Base-by-base conservation (phyloP, 257 asterid genomes). In the Euphrasia confusa region DNA sequence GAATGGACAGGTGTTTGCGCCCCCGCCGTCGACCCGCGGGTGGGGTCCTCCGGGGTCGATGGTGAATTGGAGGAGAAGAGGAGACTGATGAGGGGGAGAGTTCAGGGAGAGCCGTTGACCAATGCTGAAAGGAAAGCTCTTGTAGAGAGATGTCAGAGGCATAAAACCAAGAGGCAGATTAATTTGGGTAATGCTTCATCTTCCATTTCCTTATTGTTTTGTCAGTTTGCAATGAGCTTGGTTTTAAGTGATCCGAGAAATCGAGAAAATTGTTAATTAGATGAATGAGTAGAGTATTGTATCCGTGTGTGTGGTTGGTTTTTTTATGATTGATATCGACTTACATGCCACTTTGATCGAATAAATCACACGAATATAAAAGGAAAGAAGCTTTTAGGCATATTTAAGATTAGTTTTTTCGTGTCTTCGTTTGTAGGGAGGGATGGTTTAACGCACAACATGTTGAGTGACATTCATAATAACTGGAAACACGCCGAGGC, bases 1-100 rank as follows among this genome's bases (percentile, higher is more conserved):
- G 84, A 42, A 0, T 92, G 97, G 99, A 87, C 99, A 0, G 99
- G 99, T 35, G 94, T 89, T 32, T 92, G 99, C 69, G 96, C 97
- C 49, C 96, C 99, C 13, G 95, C 82, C 10, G 72, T 85, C 59
- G 99, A 89, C 77, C 95, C 93, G 7, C 83, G 80, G 45, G 83
- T 45, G 75, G 85, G 87, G 75, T 72, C 86, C 2, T 61, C 69
- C 3, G 85, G 64, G 61, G 44, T 67, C 54, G 95, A 86, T 24
- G 70, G 44, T 65, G 89, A 81, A 35, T 67, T 89, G 88, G 90
- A 75, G 81, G 88, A 77, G 89, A 84, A 83, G 83, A 80, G 85
- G 82, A 75, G 75, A 71, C 60, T 57, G 67, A 73, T 72, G 80
- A 74, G 82, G 55, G 84, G 81, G 56, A 77, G 69, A 28, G 65